phyloP scores from a whole-genome alignment of 768 basidiomycete species.

The Russula sp. region DNA sequence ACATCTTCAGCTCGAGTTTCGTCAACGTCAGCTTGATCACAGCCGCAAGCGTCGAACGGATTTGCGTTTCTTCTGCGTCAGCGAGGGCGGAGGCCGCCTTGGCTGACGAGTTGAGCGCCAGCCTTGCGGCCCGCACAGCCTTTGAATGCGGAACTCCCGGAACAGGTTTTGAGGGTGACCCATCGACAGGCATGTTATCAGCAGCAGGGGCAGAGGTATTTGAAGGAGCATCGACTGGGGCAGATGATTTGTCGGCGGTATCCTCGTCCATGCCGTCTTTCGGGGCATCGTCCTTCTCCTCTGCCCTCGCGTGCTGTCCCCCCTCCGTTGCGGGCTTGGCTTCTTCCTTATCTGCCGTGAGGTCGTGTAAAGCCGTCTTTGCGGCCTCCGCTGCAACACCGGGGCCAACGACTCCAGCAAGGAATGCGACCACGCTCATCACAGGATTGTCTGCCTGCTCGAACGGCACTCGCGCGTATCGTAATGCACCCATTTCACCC shows the following conservation, averaged over 20 bases:
- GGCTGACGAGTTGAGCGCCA: conserved; percentile 86
- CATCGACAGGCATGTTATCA: conserved; percentile 46
- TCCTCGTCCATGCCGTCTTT: conserved; percentile 27
- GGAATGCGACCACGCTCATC: conserved; percentile 96
- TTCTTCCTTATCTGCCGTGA: conserved; percentile 47
- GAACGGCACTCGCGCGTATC: conserved; percentile 79
- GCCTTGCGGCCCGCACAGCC: conserved; percentile 71
- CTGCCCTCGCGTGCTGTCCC: conserved; percentile 27
- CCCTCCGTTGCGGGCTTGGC: conserved; percentile 25
- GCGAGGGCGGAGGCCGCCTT: conserved; percentile 78
- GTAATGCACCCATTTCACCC: conserved; percentile 64
- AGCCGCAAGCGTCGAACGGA: conserved; percentile 68
- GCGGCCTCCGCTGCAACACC: conserved; percentile 92
- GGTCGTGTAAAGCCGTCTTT: conserved; percentile 76
- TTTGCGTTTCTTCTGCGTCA: conserved; percentile 71
- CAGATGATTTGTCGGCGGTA: conserved; percentile 8
- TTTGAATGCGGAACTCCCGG: conserved; percentile 59
- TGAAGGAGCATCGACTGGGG: conserved; percentile 13
- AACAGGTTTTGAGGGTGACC: conserved; percentile 30
- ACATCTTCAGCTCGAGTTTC: conserved; percentile 93
- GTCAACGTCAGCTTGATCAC: conserved; percentile 78
- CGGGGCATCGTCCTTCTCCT: conserved; percentile 34
- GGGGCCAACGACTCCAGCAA: conserved; percentile 87
- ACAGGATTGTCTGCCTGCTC: conserved; percentile 96
- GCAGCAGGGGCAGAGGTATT: conserved; percentile 20